Evolutionary conservation across 129 eudicot species (phyloP), one percentile per base, ranked within the genome.

Genomic region (Lactuca saligna): DNA sequence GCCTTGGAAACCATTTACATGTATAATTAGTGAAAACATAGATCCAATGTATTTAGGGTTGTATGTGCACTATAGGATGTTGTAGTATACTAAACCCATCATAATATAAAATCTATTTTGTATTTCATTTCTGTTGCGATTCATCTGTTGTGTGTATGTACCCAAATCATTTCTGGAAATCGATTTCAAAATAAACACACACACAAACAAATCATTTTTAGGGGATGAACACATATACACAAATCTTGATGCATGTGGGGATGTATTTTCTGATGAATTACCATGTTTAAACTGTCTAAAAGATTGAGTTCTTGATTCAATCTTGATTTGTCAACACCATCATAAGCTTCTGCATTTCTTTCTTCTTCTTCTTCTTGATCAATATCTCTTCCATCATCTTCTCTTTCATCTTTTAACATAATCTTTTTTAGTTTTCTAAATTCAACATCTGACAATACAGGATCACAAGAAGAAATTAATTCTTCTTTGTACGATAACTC

Each of bases 241-340:
- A 20, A 20, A 20, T 20, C 25, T 20, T 17, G 84, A 72, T 67
- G 54, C 66, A 62, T 68, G 69, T 56, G 65, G 76, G 8, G 79
- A 55, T 53, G 71, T 62, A 39, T 61, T 74, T 67, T 79, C 87
- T 71, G 79, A 11, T 54, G 84, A 73, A 49, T 9, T 68, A 48
- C 49, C 75, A 65, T 70, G 59, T 83, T 65, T 5, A 83, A 68
- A 71, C 78, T 56, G 61, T 68, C 88, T 31, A 83, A 63, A 35
- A 83, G 82, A 80, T 83, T 80, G 61, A 83, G 70, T 65, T 80
- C 88, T 74, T 73, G 78, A 64, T 71, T 29, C 64, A n/a, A n/a
- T n/a, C n/a, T n/a, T n/a, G n/a, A n/a, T n/a, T n/a, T n/a, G 56
- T 58, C 61, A 68, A 17, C 54, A 7, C 20, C 42, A 12, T 35